Evolutionary conservation across 78 protist species (phyloP).

Genomic region (Parvularia atlantis): DNA sequence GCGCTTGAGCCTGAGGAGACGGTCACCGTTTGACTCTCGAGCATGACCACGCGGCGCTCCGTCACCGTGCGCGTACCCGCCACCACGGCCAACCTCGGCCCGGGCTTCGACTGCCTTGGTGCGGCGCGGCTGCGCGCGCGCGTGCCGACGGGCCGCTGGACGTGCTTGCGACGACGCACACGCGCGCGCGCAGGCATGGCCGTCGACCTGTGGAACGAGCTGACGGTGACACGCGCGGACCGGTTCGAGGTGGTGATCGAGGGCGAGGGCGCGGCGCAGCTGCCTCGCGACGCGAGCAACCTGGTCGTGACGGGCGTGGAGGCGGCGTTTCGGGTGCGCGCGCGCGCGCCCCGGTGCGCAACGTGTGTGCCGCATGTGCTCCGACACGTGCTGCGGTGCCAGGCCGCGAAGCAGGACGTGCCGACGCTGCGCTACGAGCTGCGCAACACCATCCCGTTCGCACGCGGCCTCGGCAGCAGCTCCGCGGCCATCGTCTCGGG

Average conservation of each 20-base stretch:
- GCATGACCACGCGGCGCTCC: too few relatives aligned
- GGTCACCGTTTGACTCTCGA: too few relatives aligned
- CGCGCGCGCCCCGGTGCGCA: too few relatives aligned
- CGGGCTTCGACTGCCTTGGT: constrained; percentile 45
- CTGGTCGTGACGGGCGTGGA: constrained; percentile 10
- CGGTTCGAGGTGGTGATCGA: not conserved
- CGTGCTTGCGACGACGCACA: not conserved
- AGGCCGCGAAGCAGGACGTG: too few relatives aligned
- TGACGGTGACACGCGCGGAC: constrained; percentile 25
- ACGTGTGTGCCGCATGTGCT: too few relatives aligned
- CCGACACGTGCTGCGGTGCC: too few relatives aligned
- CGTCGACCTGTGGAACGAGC: constrained; percentile 31
- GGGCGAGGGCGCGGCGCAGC: constrained; percentile 23
- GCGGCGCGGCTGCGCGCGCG: not conserved
- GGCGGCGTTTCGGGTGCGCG: constrained; percentile 18
- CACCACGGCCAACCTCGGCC: constrained; percentile 58
- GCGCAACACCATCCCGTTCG: constrained; percentile 17
- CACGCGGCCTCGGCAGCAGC: constrained; percentile 30
- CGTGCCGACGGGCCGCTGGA: not conserved
- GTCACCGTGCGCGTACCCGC: constrained; percentile 53
- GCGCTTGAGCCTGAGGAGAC: too few relatives aligned
- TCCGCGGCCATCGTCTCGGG: constrained; percentile 43
- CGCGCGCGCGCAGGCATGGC: constrained; percentile 26
- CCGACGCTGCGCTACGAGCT: constrained; percentile 1
- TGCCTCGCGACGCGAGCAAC: constrained; percentile 11